Percentiles rank a stretch among this genome's conserved stretches.
phyloP scores from a whole-genome alignment of 2,329 filamentous ascomycete genomes.

The Colletotrichum viniferum region DNA sequence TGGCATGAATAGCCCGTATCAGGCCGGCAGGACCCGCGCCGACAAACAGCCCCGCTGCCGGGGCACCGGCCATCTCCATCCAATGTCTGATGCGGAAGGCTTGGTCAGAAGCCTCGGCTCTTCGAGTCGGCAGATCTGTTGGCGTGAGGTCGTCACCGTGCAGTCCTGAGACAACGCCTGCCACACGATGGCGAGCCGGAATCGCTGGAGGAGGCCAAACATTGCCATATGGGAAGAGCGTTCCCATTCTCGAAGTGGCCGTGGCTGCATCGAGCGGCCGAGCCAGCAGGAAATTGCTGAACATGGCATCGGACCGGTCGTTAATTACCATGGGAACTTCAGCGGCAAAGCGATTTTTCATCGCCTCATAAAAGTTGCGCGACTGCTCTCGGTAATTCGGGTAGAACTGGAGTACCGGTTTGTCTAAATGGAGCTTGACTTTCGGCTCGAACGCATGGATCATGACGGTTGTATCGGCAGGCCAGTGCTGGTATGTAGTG shows the following conservation, averaged over 20 bases:
- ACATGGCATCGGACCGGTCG: constrained; percentile 53
- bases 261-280: constrained; percentile 47
- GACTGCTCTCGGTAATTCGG: constrained; percentile 12
- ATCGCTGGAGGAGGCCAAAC: constrained; percentile 80
- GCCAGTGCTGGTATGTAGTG: constrained; percentile 66
- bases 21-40: constrained; percentile 30
- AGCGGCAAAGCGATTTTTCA: constrained; percentile 41
- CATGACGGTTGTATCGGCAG: constrained; percentile 66
- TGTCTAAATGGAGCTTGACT: constrained; percentile 75
- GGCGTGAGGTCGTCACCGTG: constrained; percentile 28
- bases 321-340: constrained; percentile 60
- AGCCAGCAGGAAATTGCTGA: constrained; percentile 72
- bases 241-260: constrained; percentile 31
- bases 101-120: constrained; percentile 67
- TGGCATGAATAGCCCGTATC: constrained; percentile 22
- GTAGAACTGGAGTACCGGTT: constrained; percentile 68
- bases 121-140: constrained; percentile 46
- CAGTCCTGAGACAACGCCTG: constrained; percentile 33
- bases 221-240: constrained; percentile 49
- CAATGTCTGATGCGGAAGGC: constrained; percentile 79
- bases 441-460: constrained; percentile 76
- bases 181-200: constrained; percentile 63
- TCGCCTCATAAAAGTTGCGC: neutral
- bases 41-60: constrained; percentile 29
- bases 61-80: constrained; percentile 65